These are phyloP conservation scores for Elaeis oleifera DNA, from an alignment of 202 grass and related monocot genomes.

Conservation along the genomic window DNA sequence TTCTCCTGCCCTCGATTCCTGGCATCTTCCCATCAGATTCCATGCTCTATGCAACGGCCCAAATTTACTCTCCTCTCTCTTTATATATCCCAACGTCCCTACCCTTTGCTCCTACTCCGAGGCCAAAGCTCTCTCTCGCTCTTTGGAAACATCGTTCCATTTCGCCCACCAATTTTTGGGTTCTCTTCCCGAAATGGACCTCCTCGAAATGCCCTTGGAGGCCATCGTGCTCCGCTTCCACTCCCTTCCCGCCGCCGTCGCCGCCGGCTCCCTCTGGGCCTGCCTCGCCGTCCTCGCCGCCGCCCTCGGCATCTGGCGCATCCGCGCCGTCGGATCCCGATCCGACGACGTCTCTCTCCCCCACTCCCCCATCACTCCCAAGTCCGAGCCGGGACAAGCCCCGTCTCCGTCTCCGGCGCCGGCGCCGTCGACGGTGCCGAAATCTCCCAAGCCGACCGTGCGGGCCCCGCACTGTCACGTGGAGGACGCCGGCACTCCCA, in stretches of 20 bases:
- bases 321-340: constrained; percentile 22
- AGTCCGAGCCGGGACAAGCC: neutral
- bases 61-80: constrained; percentile 5
- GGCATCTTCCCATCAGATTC: constrained; percentile 49
- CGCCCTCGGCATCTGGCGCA: constrained; percentile 57
- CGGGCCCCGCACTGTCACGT: neutral
- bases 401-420: no score
- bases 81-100: constrained; percentile 23
- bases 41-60: constrained; percentile 31
- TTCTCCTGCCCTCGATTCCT: constrained; percentile 36
- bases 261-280: constrained; percentile 37
- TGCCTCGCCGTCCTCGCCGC: constrained; percentile 55
- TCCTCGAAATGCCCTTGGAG: constrained; percentile 48
- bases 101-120: neutral
- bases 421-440: neutral
- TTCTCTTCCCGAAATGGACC: constrained; percentile 33
- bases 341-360: constrained; percentile 16
- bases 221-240: constrained; percentile 49
- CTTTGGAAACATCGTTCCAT: neutral
- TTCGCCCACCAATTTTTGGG: constrained; percentile 1
- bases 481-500: constrained; percentile 25
- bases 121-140: neutral
- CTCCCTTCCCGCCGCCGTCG: constrained; percentile 37
- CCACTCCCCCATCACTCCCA: neutral
- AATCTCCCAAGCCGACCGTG: neutral